Base-by-base conservation (phyloP, 1,284 basidiomycete genomes). In the Vanrija humicola region DNA sequence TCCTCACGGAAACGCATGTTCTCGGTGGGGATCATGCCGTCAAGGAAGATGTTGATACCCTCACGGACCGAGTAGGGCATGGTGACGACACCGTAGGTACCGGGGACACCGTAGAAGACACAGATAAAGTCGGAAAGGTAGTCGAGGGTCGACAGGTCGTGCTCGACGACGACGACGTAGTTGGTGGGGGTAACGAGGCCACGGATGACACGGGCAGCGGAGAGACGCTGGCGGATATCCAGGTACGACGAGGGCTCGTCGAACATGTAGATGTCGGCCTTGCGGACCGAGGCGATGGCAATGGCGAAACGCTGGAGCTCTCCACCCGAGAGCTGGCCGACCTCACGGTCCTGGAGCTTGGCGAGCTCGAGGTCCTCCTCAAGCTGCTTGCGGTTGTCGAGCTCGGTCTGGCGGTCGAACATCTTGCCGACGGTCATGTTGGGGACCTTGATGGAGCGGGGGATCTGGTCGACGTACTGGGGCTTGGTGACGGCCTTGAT, bases 401-500 rank as follows among this genome's bases (percentile, higher is more conserved):
- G 86, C 60, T 74, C 66, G 23, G 71, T 63, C 64, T 75, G 73
- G 46, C 64, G 54, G 69, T 92, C 86, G 55, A 98, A 84, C 92
- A 97, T 95, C 71, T 90, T 82, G 10, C 82, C 80, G 34, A 97
- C 93, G 1, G 86, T 86, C 81, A 90, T 83, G 52, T 80, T 82
- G 54, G 89, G 90, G 19, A 77, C 59, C 79, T 97, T 98, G 81
- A 98, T 90, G 43, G 90, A 90, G 53, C 88, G 84, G 7, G 94
- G 94, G 69, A 98, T 97, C 75, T 97, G 93, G 74, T 98, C 94
- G 64, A 98, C 94, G 72, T 98, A 98, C 83, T 98, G 94, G 1
- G 94, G 94, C 78, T 98, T 98, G 77, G 97, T 97, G 60, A 98
- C 83, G 1, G 94, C 93, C 79, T 96, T 96, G 69, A 97, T 81